A percentile compares a stretch with the other conserved stretches of the same genome.
Evolutionary conservation across 106 monocot genomes (phyloP).

Genomic region (Amphibolis antarctica): DNA sequence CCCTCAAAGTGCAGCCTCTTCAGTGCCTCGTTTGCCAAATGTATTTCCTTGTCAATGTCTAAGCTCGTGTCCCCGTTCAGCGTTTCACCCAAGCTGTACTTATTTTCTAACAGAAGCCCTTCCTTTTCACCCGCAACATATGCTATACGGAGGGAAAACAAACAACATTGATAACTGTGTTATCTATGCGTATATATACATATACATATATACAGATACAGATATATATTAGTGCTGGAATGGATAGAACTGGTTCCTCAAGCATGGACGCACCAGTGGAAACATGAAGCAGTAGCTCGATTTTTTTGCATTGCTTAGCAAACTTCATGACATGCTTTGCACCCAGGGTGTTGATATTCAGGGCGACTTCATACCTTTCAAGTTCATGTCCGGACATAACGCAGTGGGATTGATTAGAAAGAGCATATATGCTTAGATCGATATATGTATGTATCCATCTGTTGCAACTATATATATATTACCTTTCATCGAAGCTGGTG

Average conservation of each 20-base stretch:
- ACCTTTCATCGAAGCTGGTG: constrained; percentile 65
- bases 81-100: constrained; percentile 33
- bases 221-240: too few relatives aligned
- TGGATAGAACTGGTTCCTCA: background rate
- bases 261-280: constrained; percentile 14
- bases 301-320: constrained; percentile 15
- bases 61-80: constrained; percentile 21
- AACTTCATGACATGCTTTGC: constrained; percentile 18
- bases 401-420: background rate
- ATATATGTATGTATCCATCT: too few relatives aligned
- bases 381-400: background rate
- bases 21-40: constrained; percentile 30
- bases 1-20: constrained; percentile 10
- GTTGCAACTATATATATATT: background rate
- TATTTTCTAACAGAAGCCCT: constrained; percentile 47
- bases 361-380: constrained; percentile 21
- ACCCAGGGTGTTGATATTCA: constrained; percentile 17
- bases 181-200: too few relatives aligned
- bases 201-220: too few relatives aligned
- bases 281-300: constrained; percentile 18
- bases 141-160: too few relatives aligned
- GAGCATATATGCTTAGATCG: too few relatives aligned
- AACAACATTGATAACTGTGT: too few relatives aligned
- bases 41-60: constrained; percentile 46
- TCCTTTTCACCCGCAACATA: constrained; percentile 43